Evolutionary conservation across 805 yeast species (phyloP).

Genomic region (Kodamaea nitidulidarum): DNA sequence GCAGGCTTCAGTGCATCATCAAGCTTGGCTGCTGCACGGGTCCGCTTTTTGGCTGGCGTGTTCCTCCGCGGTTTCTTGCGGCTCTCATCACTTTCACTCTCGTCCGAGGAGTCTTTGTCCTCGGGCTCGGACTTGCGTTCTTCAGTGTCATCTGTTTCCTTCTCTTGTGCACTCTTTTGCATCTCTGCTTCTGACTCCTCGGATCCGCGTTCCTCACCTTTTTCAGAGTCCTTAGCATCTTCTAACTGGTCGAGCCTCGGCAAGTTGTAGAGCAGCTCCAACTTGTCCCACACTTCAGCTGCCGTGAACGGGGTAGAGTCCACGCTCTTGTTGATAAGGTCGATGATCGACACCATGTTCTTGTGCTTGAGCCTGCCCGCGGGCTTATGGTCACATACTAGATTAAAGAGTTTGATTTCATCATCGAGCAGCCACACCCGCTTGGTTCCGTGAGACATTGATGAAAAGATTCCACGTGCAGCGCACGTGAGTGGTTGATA

Average conservation of each 20-base stretch:
- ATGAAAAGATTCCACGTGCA: too few species aligned
- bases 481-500: too few species aligned
- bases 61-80: not conserved
- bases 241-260: constrained; percentile 56
- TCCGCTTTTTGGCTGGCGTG: constrained; percentile 13
- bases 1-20: constrained; percentile 10
- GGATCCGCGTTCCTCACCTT: too few species aligned
- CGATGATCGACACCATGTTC: constrained; percentile 40
- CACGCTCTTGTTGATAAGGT: constrained; percentile 31
- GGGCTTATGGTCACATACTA: constrained; percentile 65
- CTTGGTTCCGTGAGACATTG: too few species aligned
- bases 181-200: constrained; percentile 2
- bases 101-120: constrained; percentile 1
- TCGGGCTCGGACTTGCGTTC: not conserved
- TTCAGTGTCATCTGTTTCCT: not conserved
- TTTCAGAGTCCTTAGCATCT: constrained; percentile 14
- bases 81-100: not conserved
- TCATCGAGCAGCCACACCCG: constrained; percentile 55
- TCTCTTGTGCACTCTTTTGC: not conserved
- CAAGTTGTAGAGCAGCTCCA: constrained; percentile 52
- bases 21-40: constrained; percentile 17
- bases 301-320: constrained; percentile 33
- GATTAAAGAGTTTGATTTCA: constrained; percentile 57
- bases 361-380: constrained; percentile 51
- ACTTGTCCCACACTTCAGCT: constrained; percentile 54